These are phyloP conservation scores for Verbena officinalis DNA, from an alignment of 257 asterid genomes.

Conservation along the genomic window DNA sequence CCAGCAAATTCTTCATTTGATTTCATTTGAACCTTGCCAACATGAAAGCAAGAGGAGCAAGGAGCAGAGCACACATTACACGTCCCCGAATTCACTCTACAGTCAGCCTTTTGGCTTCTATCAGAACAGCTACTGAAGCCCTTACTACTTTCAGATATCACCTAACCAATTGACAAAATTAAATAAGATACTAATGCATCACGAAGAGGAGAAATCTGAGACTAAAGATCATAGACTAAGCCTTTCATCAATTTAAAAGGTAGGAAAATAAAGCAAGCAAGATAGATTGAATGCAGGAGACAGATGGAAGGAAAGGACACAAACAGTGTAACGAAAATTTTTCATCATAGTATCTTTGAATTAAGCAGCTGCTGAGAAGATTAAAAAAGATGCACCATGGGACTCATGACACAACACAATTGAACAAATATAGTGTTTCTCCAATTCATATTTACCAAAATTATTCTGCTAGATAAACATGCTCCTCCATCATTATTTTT, in stretches of 20 bases:
- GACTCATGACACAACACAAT: not conserved
- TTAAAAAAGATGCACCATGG: constrained; percentile 6
- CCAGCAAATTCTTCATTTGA: constrained; percentile 68
- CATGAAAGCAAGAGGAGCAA: constrained; percentile 70
- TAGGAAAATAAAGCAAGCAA: constrained; percentile 5
- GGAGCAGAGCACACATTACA: constrained; percentile 75
- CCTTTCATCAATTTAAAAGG: constrained; percentile 13
- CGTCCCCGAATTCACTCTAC: constrained; percentile 47
- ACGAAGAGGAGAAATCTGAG: not conserved
- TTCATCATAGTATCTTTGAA: constrained; percentile 10
- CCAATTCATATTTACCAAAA: not conserved
- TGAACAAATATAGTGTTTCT: constrained; percentile 10
- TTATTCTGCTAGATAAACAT: not conserved
- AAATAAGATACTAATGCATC: constrained; percentile 10
- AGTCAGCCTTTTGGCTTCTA: constrained; percentile 40
- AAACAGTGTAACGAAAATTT: constrained; percentile 1
- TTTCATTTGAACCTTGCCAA: constrained; percentile 51
- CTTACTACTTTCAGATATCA: constrained; percentile 43
- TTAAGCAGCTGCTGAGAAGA: constrained; percentile 12
- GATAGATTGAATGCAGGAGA: not conserved
- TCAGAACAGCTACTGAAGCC: constrained; percentile 33
- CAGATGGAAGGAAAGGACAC: constrained; percentile 17
- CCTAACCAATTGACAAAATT: constrained; percentile 45
- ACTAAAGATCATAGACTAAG: constrained; percentile 16
- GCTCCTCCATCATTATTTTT: not conserved